Base-by-base conservation (phyloP, 2,329 filamentous ascomycete genomes). In the Hypoxylon sp. region DNA sequence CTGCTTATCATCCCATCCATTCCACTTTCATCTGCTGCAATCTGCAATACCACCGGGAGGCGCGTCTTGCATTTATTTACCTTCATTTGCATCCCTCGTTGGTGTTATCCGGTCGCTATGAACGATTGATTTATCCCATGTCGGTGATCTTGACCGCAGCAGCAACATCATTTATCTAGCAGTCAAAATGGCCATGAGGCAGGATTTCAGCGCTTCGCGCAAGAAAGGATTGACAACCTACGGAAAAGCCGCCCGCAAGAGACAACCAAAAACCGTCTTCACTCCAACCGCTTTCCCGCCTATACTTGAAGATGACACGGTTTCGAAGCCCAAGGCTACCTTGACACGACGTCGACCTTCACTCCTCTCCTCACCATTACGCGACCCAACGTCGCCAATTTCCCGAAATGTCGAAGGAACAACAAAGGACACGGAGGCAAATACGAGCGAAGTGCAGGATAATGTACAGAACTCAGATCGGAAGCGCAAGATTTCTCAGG, bases 401-500 rank as follows among this genome's bases (percentile, higher is more conserved):
- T 50, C 51, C 15, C 41, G 48, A 45, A 36, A 26, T 13, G 27
- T 50, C 12, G 51, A 60, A 46, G 30, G 40, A 41, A 31, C 17
- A 36, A 17, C 26, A n/a, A n/a, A n/a, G n/a, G 54, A 57, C 11
- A 35, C 29, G 5, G 59, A 52, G 21, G n/a, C 35, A 8, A 52
- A 35, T n/a, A 25, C 52, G 25, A 49, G 31, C 27, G 23, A 43
- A 19, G 43, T 46, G 31, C 36, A 27, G 4, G 54, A 53, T 16
- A 47, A 55, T 17, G 27, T 48, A n/a, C 32, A 51, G 21, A 53
- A 35, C 25, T 55, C 52, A 9, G 63, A 64, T 32, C 61, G 63
- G 32, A 69, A 68, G 45, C 65, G 67, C 43, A 69, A 69, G 55
- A 55, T 64, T 19, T 62, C 65, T 3, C 64, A 68, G 35, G 59